Base-by-base conservation (phyloP, 768 basidiomycete genomes). In the Glaciozyma antarctica region DNA sequence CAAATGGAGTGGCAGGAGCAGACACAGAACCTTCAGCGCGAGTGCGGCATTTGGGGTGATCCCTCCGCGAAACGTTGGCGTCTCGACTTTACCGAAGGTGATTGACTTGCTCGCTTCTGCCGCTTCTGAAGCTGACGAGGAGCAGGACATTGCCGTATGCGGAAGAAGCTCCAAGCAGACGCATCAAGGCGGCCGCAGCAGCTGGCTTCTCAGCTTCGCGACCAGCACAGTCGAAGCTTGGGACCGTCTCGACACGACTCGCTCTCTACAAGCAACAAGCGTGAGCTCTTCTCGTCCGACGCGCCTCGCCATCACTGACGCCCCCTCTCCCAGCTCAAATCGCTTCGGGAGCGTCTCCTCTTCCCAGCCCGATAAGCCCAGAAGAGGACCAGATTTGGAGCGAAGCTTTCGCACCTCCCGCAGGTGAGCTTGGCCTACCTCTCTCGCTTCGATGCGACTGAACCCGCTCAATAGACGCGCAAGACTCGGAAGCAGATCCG, bases 131-230 rank as follows among this genome's bases (percentile, higher is more conserved):
- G 44, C 57, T 58, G 15, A 58, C 57, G n/a, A 26, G 2, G 4
- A 0, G 7, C 16, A 58, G 58, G 58, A 9, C 54, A 54, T 15
- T 43, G 55, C 7, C 61, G 61, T 2, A 45, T 47, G 54, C 61
- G 54, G 21, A 55, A 56, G 53, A 62, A 62, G 52, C 53, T 62
- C 71, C 62, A 63, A 59, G 52, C 66, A 69, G 44, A 54, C 19
- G 55, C 22, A 12, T n/a, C 55, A 2, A 22, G 38, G 38, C 21
- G 24, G 55, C 55, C 55, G 21, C 34, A 13, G 22, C 49, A 51
- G 22, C 55, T 32, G 7, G 34, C 21, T 34, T 56, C 55, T 7
- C 55, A 34, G 7, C 22, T 22, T 9, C 22, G 16, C 21, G 55
- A 30, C 21, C 30, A 41, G 17, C 55, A 41, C 9, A 56, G 34